Evolutionary conservation across 148 eudicot species (phyloP), one percentile per base, ranked within the genome.

Genomic region (Chenopodium berlandieri): DNA sequence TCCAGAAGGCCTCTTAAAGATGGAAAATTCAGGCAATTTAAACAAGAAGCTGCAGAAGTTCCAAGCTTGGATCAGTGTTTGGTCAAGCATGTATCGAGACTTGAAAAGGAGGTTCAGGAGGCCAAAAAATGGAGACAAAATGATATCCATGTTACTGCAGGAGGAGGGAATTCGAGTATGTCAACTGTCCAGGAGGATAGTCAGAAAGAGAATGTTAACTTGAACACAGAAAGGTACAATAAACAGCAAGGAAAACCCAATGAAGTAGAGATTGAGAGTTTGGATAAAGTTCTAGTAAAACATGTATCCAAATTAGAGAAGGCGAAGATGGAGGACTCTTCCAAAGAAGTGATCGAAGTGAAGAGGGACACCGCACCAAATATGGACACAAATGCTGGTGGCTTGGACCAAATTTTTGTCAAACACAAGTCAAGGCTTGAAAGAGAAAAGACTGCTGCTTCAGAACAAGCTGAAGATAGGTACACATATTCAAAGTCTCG

Each of bases 301-400:
- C 94, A 89, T 82, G 92, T 89, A 13, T 91, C 94, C 1, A 91
- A 86, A 80, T 88, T 94, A 27, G 98, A 92, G 89, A 94, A 82
- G 82, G 97, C 80, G 77, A 89, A 90, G 70, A 75, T 87, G 87
- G 87, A 37, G 34, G 2, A 44, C 69, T 80, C 82, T 47, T 80
- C 69, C 13, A 79, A 75, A 50, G 90, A 88, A 40, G 46, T 50
- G 71, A 75, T 82, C 71, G 89, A 82, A 78, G 56, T 81, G 52
- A 91, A 84, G 73, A 91, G 78, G 75, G 85, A 86, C 22, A 80
- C 65, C 4, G 64, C 62, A 25, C 74, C 65, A 44, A 62, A 71
- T 64, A 34, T 77, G 46, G 88, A 87, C 58, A 77, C 82, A 50
- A 62, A 77, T n/a, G 91, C 78, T 65, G 87, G 93, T 58, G 87